phyloP scores from a whole-genome alignment of 1,139 yeast genomes.

The Geotrichum siamense region DNA sequence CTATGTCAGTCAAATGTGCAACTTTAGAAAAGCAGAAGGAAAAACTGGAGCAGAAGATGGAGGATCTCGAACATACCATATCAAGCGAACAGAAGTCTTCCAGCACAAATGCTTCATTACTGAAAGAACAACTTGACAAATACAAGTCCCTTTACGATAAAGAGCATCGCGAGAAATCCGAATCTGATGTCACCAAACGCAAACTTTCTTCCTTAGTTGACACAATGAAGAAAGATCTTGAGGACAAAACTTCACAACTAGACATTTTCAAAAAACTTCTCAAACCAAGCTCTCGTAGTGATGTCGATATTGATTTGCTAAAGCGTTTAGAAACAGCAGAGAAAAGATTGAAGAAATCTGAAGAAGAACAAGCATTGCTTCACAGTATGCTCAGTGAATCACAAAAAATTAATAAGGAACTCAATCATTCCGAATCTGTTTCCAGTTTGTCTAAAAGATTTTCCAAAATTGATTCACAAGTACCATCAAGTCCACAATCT shows the following conservation, averaged over 20 bases:
- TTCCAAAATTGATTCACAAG: slow-evolving; percentile 26
- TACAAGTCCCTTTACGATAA: slow-evolving; percentile 24
- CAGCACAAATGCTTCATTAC: slow-evolving; percentile 18
- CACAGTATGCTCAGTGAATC: slow-evolving; percentile 30
- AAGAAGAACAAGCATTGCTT: slow-evolving; percentile 27
- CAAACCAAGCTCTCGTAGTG: slow-evolving; percentile 19
- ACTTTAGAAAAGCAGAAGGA: slow-evolving; percentile 38
- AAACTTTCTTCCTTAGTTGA: slow-evolving; percentile 28
- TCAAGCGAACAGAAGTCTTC: slow-evolving; percentile 28
- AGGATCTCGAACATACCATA: slow-evolving; percentile 43
- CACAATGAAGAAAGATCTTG: slow-evolving; percentile 24
- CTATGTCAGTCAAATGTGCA: slow-evolving; percentile 22
- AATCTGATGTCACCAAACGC: slow-evolving; percentile 28
- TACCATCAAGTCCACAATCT: slow-evolving; percentile 16
- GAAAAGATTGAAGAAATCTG: slow-evolving; percentile 26
- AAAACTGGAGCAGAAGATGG: slow-evolving; percentile 73
- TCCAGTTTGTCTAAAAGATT: slow-evolving; percentile 25
- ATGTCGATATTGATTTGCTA: slow-evolving; percentile 28
- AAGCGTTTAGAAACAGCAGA: slow-evolving; percentile 28
- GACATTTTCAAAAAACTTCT: slow-evolving; percentile 27
- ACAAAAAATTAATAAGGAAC: slow-evolving; percentile 22
- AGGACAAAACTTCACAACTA: slow-evolving; percentile 27
- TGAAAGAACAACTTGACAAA: slow-evolving; percentile 25
- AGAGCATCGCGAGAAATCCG: slow-evolving; percentile 29
- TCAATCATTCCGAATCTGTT: slow-evolving; percentile 26